Percentiles rank a stretch among this genome's conserved stretches.
These are phyloP conservation scores for Lobosporangium transversale DNA, from an alignment of 192 early-diverging fungal genomes.

Conservation along the genomic window DNA sequence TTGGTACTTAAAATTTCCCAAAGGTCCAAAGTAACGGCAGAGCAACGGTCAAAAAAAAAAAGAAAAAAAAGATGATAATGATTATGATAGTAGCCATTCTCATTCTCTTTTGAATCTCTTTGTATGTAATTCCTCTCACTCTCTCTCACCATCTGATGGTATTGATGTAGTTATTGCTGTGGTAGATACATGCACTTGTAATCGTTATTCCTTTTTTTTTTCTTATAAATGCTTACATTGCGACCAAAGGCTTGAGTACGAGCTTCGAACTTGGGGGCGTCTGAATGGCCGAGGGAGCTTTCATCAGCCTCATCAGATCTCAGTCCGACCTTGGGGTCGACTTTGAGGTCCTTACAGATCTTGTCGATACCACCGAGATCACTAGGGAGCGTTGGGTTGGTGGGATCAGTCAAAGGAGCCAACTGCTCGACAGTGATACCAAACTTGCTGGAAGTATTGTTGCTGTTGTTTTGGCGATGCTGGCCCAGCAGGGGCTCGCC, in stretches of 20 bases:
- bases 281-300: constrained; percentile 13
- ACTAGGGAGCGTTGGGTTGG: constrained; percentile 66
- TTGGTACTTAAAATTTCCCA: too few relatives aligned
- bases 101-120: too few relatives aligned
- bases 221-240: constrained; percentile 41
- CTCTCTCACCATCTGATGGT: too few relatives aligned
- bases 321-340: constrained; percentile 70
- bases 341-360: constrained; percentile 66
- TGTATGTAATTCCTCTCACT: not conserved
- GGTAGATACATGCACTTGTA: too few relatives aligned
- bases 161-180: too few relatives aligned
- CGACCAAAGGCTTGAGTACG: constrained; percentile 35
- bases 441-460: constrained; percentile 32
- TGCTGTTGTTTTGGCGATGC: not conserved
- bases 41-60: too few relatives aligned
- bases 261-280: constrained; percentile 20
- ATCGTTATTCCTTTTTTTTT: too few relatives aligned
- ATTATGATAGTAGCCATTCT: too few relatives aligned
- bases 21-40: too few relatives aligned
- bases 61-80: too few relatives aligned
- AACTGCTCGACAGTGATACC: constrained; percentile 63
- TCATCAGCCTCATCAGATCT: constrained; percentile 55
- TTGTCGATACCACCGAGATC: constrained; percentile 68
- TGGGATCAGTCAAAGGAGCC: constrained; percentile 71
- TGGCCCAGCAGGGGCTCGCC: constrained; percentile 34